A percentile compares a stretch with the other conserved stretches of the same genome.
Evolutionary conservation across 306 rosid genomes (phyloP).

Genomic region (Quercus bicolor): DNA sequence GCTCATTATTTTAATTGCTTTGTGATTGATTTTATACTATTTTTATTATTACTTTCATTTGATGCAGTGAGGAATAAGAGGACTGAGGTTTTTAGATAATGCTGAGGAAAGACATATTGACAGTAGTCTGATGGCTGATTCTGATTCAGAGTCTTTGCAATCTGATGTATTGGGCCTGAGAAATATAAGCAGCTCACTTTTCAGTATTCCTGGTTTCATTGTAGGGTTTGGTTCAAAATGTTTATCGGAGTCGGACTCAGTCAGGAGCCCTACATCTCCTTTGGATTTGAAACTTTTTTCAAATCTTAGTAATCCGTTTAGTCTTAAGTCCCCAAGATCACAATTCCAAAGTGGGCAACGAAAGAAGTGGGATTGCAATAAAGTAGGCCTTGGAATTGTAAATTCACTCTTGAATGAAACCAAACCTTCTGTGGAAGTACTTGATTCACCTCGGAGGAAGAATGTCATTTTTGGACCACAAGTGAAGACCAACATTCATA

Average conservation of each 20-base stretch:
- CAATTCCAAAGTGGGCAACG: constrained; percentile 33
- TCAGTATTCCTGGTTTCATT: constrained; percentile 61
- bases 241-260: constrained; percentile 55
- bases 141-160: constrained; percentile 48
- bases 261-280: constrained; percentile 82
- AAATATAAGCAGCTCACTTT: constrained; percentile 51
- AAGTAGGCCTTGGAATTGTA: constrained; percentile 76
- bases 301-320: constrained; percentile 52
- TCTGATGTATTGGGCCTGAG: constrained; percentile 44
- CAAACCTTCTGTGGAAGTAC: constrained; percentile 35
- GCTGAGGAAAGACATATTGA: constrained; percentile 25
- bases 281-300: constrained; percentile 62
- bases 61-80: constrained; percentile 38
- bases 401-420: constrained; percentile 60
- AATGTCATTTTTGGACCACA: constrained; percentile 69
- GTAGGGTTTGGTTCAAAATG: constrained; percentile 51
- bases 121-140: constrained; percentile 60
- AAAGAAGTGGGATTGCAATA: constrained; percentile 43
- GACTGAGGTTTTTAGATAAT: constrained; percentile 27
- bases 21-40: constrained; percentile 5
- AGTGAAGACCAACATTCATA: constrained; percentile 40
- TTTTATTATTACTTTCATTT: constrained; percentile 28
- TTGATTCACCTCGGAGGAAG: constrained; percentile 47
- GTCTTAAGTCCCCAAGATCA: constrained; percentile 34
- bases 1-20: constrained; percentile 12